Evolutionary conservation across 805 yeast species (phyloP).

Genomic region (Vanderwaltozyma verrucispora): DNA sequence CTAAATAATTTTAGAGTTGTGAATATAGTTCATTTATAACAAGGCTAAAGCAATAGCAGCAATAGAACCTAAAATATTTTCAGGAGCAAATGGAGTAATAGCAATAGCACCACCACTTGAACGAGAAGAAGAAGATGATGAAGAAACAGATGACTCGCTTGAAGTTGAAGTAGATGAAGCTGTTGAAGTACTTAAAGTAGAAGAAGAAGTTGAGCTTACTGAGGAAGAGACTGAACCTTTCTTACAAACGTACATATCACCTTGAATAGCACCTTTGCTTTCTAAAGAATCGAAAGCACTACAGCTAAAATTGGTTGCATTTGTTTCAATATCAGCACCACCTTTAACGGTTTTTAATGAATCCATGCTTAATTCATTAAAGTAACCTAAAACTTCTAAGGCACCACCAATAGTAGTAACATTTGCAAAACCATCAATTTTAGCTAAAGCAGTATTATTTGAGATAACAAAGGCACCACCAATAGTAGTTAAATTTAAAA

Average conservation of each 20-base stretch:
- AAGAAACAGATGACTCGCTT: constrained; percentile 1
- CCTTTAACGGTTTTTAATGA: constrained; percentile 74
- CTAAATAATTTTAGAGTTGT: no score
- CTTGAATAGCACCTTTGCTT: constrained; percentile 74
- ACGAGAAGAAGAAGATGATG: background rate
- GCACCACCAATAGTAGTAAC: constrained; percentile 82
- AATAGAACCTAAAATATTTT: background rate
- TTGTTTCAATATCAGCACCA: constrained; percentile 77
- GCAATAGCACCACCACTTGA: constrained; percentile 2
- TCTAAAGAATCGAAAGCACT: constrained; percentile 59
- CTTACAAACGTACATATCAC: constrained; percentile 73
- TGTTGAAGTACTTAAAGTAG: background rate
- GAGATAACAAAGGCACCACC: constrained; percentile 92
- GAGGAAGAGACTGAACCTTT: constrained; percentile 47
- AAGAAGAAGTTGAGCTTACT: background rate
- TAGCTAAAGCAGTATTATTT: constrained; percentile 64
- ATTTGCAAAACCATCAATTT: constrained; percentile 62
- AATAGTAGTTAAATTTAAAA: constrained; percentile 56
- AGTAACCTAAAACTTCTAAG: constrained; percentile 67
- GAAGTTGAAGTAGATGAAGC: constrained; percentile 1
- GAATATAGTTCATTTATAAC: background rate
- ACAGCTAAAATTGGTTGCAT: constrained; percentile 70
- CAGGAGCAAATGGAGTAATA: background rate
- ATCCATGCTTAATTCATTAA: constrained; percentile 68
- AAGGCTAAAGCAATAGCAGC: constrained; percentile 4